Evolutionary conservation across 202 grass and related monocot species (phyloP), one percentile per base, ranked within the genome.

Genomic region (Saccharum hybrid): DNA sequence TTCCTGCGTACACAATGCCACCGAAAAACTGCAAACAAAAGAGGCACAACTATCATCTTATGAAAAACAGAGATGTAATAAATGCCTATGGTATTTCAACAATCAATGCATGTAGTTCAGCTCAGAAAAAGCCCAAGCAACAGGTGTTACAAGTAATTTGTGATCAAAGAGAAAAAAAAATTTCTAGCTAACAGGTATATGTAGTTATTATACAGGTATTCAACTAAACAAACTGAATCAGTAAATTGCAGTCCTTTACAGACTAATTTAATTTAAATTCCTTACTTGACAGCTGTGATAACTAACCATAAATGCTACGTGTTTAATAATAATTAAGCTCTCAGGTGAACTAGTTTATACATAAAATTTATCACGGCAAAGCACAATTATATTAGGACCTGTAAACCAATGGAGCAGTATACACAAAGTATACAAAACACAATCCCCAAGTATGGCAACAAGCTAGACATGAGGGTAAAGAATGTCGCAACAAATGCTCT

Each of bases 401-500:
- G 96, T 83, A 95, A 90, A 81, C 96, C 96, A 85, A 95, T 51
- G 63, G 92, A 93, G 83, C 96, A 98, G 82, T 98, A 98, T 61
- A 98, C 75, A 71, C 96, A 98, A 54, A 93, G 91, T 68, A 91
- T 66, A 69, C 96, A 98, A 74, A 98, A 98, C 75, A 98, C 85
- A 43, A 90, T 94, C 87, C 96, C 96, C 70, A 98, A 89, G 84
- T 98, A 98, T 79, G 96, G 96, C 87, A 91, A 83, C 87, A 98
- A 91, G 83, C 96, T 98, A 72, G 96, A 94, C 78, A 95, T 98
- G 45, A 98, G 88, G 60, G 89, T 88, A 81, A 98, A 71, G 68
- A 98, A 95, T 80, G 96, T 98, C 0, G 96, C 91, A 67, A 98
- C 91, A 95, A 88, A 98, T 79, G 93, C 91, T 92, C 78, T 95